Evolutionary conservation across 1,284 basidiomycete species (phyloP), one percentile per base, ranked within the genome.

Genomic region (Inonotus obliquus): DNA sequence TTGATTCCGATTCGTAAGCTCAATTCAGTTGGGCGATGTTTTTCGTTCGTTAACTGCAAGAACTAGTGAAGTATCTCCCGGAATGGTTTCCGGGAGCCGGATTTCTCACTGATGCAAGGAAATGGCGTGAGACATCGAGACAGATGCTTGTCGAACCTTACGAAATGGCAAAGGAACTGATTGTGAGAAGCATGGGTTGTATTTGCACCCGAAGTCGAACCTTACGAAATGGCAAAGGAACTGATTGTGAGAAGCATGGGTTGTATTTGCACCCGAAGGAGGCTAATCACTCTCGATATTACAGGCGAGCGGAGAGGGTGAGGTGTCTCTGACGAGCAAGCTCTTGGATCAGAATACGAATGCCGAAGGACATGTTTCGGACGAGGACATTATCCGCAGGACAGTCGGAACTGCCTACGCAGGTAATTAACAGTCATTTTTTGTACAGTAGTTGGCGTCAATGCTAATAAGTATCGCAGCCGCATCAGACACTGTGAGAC

Each of bases 281-380:
- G 13, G 17, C 14, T 14, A 25, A n/a, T 7, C 4, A 25, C 10
- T 51, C 19, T 41, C 47, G 9, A 21, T 1, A 10, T 45, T 7
- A 17, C 48, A 64, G 62, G 19, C 38, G n/a, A 51, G 47, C 39
- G 59, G 61, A 5, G 48, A 37, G 13, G 61, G 49, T 19, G 11
- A 29, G 6, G 55, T 56, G n/a, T 66, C 65, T 10, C 54, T 66
- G 47, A 55, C 49, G n/a, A 59, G 37, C 44, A 63, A 47, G 32
- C 45, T 52, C 17, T 25, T 57, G 35, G 53, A 53, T 32, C 32
- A 29, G 48, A 55, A 19, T 39, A 58, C 38, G 39, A 23, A 21
- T 6, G 53, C 38, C 39, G 39, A 29, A 52, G 63, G 37, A 35
- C 6, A n/a, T 7, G 35, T 51, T 9, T 17, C 51, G 19, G 32